Evolutionary conservation across 805 yeast genomes (phyloP), one percentile per base, ranked within the genome.

Genomic region (Saccharomyces paradoxus): DNA sequence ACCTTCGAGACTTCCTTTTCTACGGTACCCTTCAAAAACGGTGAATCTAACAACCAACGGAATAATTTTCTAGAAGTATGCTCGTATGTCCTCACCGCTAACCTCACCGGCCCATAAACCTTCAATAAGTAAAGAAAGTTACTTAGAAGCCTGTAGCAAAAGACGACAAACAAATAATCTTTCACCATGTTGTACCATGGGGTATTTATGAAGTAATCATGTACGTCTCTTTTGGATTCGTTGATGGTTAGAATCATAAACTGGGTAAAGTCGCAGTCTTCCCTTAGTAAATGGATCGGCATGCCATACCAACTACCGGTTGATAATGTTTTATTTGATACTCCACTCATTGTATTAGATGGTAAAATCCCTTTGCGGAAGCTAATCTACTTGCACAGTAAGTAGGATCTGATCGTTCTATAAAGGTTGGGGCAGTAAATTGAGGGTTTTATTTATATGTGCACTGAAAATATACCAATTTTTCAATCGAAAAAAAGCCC

Each of bases 1-100:
- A 80, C 80, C 48, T 72, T 74, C 4, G 56, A 55, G 1, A 91
- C 76, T 64, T 91, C 91, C 27, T 68, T 63, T 41, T 84, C 82
- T 6, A 92, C 85, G 60, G 79, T 80, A 0, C 64, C 57, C 53
- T 74, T 79, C 26, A 88, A 57, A 0, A 79, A 72, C 2, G 91
- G 90, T 5, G 85, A 69, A 0, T 68, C 54, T 26, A 80, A 60
- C 3, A 81, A 30, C 30, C 68, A 48, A 5, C 57, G 53, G 59
- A 77, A 75, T 0, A 71, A 9, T 0, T 44, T 28, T 37, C 65
- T 71, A 14, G 68, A 55, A 8, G 62, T 12, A 12, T 50, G 41
- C n/a, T 55, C 53, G 32, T 58, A 63, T 1, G 62, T 24, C 10
- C 58, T 57, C 12, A 52, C 50, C 7, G 65, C 14, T 2, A 62